These are phyloP conservation scores for Trichoderma virens DNA, from an alignment of 495 filamentous ascomycete species.

Conservation along the genomic window DNA sequence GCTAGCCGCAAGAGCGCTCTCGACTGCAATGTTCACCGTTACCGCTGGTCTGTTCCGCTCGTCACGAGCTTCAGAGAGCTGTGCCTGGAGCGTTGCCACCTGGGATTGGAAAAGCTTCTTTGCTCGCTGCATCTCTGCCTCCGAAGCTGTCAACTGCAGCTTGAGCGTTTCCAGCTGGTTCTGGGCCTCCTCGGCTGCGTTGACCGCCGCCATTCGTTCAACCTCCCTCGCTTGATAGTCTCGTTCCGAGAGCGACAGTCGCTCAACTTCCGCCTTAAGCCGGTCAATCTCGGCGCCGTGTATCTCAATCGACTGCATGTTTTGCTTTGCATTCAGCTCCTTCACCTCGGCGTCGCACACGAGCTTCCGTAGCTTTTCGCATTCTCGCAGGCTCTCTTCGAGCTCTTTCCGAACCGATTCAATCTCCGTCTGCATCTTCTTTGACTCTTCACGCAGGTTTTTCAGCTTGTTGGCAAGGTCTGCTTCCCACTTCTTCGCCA, in stretches of 20 bases:
- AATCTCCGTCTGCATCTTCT: constrained; percentile 50
- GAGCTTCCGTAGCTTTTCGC: constrained; percentile 46
- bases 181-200: constrained; percentile 43
- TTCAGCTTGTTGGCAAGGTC: constrained; percentile 54
- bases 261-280: constrained; percentile 48
- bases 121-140: constrained; percentile 43
- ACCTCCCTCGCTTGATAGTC: constrained; percentile 50
- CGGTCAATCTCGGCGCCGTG: constrained; percentile 53
- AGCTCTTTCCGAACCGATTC: constrained; percentile 46
- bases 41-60: constrained; percentile 32
- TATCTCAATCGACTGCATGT: constrained; percentile 48
- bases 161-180: constrained; percentile 44
- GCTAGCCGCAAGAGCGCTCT: constrained; percentile 28
- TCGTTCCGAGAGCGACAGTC: constrained; percentile 47
- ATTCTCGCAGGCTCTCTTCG: constrained; percentile 41
- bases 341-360: constrained; percentile 54
- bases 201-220: constrained; percentile 42
- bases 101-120: constrained; percentile 36
- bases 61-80: constrained; percentile 35
- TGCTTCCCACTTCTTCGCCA: constrained; percentile 63
- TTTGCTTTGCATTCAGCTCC: constrained; percentile 50
- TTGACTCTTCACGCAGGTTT: constrained; percentile 57
- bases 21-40: constrained; percentile 26
- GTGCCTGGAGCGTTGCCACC: constrained; percentile 32
- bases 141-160: constrained; percentile 41